Evolutionary conservation across 176 grass and related monocot species (phyloP).

Genomic region (Pontederia paniculata): DNA sequence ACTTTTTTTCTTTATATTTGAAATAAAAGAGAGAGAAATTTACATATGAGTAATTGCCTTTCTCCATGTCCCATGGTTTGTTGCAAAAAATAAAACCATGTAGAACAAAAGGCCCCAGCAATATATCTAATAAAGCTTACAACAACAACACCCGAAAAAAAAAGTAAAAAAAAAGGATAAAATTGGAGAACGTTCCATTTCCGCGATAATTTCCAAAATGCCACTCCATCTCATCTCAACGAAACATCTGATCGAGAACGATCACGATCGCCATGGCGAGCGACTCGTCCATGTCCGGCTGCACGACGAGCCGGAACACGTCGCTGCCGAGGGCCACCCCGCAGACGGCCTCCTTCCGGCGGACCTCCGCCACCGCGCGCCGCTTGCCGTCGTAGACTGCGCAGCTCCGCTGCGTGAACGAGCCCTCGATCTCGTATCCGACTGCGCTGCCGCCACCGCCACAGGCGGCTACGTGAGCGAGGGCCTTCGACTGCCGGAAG

Average conservation of each 20-base stretch:
- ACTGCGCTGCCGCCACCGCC: not conserved
- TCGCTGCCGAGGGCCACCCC: conserved; percentile 45
- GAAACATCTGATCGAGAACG: conserved; percentile 78
- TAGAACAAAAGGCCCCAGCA: too few relatives aligned
- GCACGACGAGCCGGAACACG: conserved; percentile 73
- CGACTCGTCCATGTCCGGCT: conserved; percentile 33
- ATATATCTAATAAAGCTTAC: too few relatives aligned
- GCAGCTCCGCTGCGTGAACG: conserved; percentile 63
- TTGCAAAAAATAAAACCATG: too few relatives aligned
- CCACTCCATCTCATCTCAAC: conserved; percentile 27
- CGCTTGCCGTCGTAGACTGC: conserved; percentile 55
- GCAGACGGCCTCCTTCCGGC: conserved; percentile 42
- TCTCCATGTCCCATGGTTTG: too few relatives aligned
- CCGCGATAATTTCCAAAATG: too few relatives aligned
- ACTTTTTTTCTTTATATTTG: too few relatives aligned
- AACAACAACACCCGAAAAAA: too few relatives aligned
- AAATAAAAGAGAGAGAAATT: too few relatives aligned
- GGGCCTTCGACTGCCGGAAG: conserved; percentile 17
- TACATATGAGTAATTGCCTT: too few relatives aligned
- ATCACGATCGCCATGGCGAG: conserved; percentile 77
- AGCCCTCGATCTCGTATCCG: conserved; percentile 54
- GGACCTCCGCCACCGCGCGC: conserved; percentile 48
- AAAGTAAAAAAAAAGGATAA: too few relatives aligned
- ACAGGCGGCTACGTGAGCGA: conserved; percentile 39
- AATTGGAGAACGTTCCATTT: too few relatives aligned